phyloP scores from a whole-genome alignment of 2,329 filamentous ascomycete species.

The Ophiostoma sp. region DNA sequence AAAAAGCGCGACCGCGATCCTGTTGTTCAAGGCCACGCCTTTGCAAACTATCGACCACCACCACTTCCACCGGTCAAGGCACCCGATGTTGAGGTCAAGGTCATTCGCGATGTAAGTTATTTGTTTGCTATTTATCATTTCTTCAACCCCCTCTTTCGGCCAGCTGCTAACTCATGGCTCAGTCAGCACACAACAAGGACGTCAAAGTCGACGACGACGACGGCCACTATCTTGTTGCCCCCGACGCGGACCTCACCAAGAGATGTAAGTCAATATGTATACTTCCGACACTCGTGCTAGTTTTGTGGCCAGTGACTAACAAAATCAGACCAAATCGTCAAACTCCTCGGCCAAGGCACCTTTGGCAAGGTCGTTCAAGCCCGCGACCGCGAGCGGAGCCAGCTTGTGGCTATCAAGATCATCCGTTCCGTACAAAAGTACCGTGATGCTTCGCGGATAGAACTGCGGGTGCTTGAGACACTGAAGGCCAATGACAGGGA shows the following conservation, averaged over 20 bases:
- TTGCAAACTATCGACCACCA: constrained; percentile 76
- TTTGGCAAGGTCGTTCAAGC: constrained; percentile 98
- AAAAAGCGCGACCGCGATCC: constrained; percentile 71
- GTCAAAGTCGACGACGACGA: constrained; percentile 92
- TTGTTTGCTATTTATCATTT: too few relatives aligned
- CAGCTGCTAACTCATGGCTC: not conserved
- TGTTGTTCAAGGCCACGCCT: constrained; percentile 64
- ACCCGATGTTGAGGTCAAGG: constrained; percentile 63
- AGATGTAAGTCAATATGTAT: constrained; percentile 64
- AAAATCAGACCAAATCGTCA: constrained; percentile 71
- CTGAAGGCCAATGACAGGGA: constrained; percentile 84
- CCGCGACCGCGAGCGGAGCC: constrained; percentile 69
- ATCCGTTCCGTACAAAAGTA: constrained; percentile 98
- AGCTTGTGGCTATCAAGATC: constrained; percentile 89
- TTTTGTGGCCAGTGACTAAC: not conserved
- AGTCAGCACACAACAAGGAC: constrained; percentile 36
- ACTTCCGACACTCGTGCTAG: not conserved
- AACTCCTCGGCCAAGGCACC: constrained; percentile 89
- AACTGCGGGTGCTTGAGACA: constrained; percentile 86
- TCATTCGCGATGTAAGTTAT: constrained; percentile 56
- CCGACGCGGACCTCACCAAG: constrained; percentile 78
- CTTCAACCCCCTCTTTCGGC: not conserved
- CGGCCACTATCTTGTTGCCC: constrained; percentile 90
- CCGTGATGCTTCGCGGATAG: constrained; percentile 89
- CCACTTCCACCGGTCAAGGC: constrained; percentile 87